Base-by-base conservation (phyloP, 192 early-diverging fungal genomes). In the Coemansia sp. region DNA sequence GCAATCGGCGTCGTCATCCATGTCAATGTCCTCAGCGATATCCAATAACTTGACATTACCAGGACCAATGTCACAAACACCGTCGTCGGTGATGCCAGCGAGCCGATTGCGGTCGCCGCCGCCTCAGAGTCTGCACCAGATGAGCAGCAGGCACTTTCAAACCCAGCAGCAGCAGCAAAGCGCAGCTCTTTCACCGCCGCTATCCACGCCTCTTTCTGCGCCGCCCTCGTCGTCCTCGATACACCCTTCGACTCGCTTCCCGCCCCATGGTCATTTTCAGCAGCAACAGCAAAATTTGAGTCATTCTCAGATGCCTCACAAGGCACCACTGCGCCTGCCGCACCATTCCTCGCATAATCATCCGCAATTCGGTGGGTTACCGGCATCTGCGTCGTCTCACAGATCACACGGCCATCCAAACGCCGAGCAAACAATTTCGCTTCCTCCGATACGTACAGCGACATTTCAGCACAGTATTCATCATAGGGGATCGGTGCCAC, bases 151-250 rank as follows among this genome's bases (percentile, higher is more conserved):
- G 24, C 23, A 50, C 18, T 50, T 30, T 14, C 48, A 50, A 14
- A 1, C 48, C 5, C 27, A 23, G 0, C 46, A 48, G n/a, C 54
- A 39, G 37, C 21, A 38, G 8, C 66, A 44, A 9, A 49, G 17
- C 18, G 21, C 19, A 9, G 25, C 27, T 38, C 53, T 55, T 21
- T 51, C 61, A 11, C 60, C 45, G 27, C 61, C 66, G 11, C 48
- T 48, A 30, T 34, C 71, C 6, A 62, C 61, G 14, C 59, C 67
- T 10, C 21, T 66, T 22, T 59, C 73, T 12, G 63, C 67, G 14
- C 60, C 64, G 14, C 38, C 56, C 5, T 40, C 47, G 12, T 22
- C 59, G 9, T 64, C 69, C 33, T 52, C 69, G 7, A 45, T 47
- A 24, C 53, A 45, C 12, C 55, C 64, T 23, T 27, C 64, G 25